A percentile compares a stretch with the other conserved stretches of the same genome.
Evolutionary conservation across 495 filamentous ascomycete genomes (phyloP).

Genomic region (Aspergillus ostianus): DNA sequence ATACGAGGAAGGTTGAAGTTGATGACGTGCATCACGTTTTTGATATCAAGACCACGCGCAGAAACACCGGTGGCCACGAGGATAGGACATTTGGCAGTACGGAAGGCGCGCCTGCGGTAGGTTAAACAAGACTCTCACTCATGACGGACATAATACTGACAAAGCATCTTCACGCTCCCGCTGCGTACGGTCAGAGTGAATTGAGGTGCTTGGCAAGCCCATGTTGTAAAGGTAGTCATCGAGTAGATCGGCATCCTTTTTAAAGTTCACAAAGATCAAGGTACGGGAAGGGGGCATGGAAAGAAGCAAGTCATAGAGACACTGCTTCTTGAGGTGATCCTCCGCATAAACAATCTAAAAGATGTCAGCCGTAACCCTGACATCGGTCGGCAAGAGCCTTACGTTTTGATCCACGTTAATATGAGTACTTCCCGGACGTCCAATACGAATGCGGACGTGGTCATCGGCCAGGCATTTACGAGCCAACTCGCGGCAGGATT

Average conservation of each 20-base stretch:
- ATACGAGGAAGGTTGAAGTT: conserved; percentile 81
- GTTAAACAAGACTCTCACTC: background rate
- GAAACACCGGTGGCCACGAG: conserved; percentile 81
- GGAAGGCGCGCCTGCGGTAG: conserved; percentile 68
- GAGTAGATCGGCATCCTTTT: conserved; percentile 69
- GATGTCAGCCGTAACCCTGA: background rate
- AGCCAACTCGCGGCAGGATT: conserved; percentile 70
- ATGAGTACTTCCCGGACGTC: conserved; percentile 78
- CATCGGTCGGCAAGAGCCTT: conserved; percentile 13
- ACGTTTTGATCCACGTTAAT: conserved; percentile 72
- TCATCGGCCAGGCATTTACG: conserved; percentile 66
- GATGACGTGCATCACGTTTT: conserved; percentile 83
- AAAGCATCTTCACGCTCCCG: conserved; percentile 90
- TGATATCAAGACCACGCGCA: conserved; percentile 88
- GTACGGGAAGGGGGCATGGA: conserved; percentile 71
- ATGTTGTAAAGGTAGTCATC: conserved; percentile 85
- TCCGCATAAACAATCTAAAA: conserved; percentile 61
- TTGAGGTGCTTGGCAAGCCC: conserved; percentile 76
- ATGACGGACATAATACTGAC: conserved; percentile 43
- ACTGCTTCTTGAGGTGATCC: conserved; percentile 59
- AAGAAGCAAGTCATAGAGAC: conserved; percentile 69
- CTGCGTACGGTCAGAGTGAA: conserved; percentile 86
- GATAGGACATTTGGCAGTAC: conserved; percentile 68
- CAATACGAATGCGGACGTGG: conserved; percentile 76
- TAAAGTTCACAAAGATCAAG: conserved; percentile 86